Evolutionary conservation across 192 early-diverging fungal genomes (phyloP).

Genomic region (Umbelopsis sp.): DNA sequence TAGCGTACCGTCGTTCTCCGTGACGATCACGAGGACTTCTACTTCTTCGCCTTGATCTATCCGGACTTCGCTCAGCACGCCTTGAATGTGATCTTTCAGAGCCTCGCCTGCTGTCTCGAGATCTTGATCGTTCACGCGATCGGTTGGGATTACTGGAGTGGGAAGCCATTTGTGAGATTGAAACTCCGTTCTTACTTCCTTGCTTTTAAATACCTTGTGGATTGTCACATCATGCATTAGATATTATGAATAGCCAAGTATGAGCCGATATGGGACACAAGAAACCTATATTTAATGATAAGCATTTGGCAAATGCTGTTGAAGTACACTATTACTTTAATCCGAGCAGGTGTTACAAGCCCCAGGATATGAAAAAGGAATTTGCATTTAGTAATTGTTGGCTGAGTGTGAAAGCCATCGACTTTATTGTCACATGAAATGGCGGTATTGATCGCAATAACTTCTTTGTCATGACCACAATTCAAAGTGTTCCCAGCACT

Average conservation of each 20-base stretch:
- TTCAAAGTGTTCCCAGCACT: constrained; percentile 18
- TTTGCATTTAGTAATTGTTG: too few species aligned
- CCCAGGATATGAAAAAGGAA: too few species aligned
- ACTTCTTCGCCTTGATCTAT: constrained; percentile 10
- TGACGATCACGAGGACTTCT: not conserved
- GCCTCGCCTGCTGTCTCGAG: not conserved
- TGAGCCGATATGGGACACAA: too few species aligned
- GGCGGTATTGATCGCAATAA: not conserved
- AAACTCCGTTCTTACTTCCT: not conserved
- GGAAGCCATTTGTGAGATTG: constrained; percentile 13
- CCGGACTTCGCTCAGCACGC: not conserved
- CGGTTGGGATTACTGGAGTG: constrained; percentile 12
- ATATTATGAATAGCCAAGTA: too few species aligned
- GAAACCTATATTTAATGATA: too few species aligned
- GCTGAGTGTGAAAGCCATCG: not conserved
- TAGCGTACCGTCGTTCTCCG: not conserved
- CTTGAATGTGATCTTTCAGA: not conserved
- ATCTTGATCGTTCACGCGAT: constrained; percentile 9
- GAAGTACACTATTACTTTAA: too few species aligned
- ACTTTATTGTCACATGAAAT: not conserved
- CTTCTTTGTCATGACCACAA: constrained; percentile 17
- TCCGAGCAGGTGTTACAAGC: too few species aligned
- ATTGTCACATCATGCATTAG: too few species aligned
- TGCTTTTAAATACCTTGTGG: not conserved
- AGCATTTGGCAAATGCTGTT: too few species aligned